Base-by-base conservation (phyloP, 2,329 filamentous ascomycete genomes). In the Pyrenophora teres region DNA sequence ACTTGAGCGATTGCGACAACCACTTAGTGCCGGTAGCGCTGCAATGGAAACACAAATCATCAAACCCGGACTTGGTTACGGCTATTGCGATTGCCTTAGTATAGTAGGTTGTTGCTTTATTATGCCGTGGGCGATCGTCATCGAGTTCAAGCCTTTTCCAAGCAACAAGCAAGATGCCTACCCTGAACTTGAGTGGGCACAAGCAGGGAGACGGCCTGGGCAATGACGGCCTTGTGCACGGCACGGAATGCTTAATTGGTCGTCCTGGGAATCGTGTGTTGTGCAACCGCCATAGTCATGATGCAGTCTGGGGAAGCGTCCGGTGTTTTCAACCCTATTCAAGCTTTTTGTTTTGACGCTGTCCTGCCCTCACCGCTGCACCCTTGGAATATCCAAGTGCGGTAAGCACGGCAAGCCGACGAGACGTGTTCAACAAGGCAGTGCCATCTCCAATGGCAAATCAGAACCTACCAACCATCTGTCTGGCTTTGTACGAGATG, bases 171-270 rank as follows among this genome's bases (percentile, higher is more conserved):
- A 52, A 52, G 44, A 30, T 12, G 27, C 27, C 46, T 32, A 15
- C 25, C 23, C 37, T 36, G 32, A n/a, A 38, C 56, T 57, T 63
- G 45, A 52, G 48, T 38, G 35, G 46, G 55, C 60, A 63, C 62
- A 55, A 59, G 52, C 40, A 37, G 35, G 27, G 23, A 27, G 25
- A 30, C 40, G 40, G 45, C 31, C 52, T 57, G 51, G 48, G 46
- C 52, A 35, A 37, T 41, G 46, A 42, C 49, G 52, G 52, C 46
- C 33, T 43, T 45, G 30, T 45, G 41, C 56, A 32, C 50, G 50
- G 48, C 53, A 35, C 12, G 25, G 35, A 64, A 62, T 42, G 59
- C 62, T 65, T 64, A 52, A 59, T 49, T 56, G 40, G 50, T 37
- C 38, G 15, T 40, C 45, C 35, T 15, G 32, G 46, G 37, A 48